Conservation (phyloP, 805 yeast species). For the Geotrichum ghanense region DNA sequence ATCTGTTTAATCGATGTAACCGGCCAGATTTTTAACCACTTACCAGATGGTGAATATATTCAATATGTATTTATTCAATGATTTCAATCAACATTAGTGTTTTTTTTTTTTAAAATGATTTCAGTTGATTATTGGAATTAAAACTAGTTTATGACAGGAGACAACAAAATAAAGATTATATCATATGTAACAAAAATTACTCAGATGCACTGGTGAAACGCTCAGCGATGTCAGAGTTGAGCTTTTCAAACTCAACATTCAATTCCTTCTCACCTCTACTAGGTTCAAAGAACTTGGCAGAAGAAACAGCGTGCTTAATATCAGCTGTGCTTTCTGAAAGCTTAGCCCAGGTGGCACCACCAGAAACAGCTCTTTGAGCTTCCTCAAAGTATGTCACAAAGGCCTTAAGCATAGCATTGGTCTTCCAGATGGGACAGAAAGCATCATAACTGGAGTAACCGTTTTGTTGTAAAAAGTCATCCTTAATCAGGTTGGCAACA, state of each 20-base stretch:
- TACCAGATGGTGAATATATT: too few relatives aligned
- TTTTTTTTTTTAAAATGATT: too few relatives aligned
- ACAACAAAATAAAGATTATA: too few relatives aligned
- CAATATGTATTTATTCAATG: too few relatives aligned
- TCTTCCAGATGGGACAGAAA: slow-evolving; percentile 99
- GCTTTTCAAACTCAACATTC: slow-evolving; percentile 62
- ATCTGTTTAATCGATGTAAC: background rate
- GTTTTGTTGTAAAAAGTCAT: slow-evolving; percentile 97
- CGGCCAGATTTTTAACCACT: background rate
- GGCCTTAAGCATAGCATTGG: slow-evolving; percentile 94
- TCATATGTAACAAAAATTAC: too few relatives aligned
- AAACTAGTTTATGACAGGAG: too few relatives aligned
- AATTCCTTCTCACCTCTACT: slow-evolving; percentile 76
- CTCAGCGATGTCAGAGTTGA: slow-evolving; percentile 68
- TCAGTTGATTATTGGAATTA: too few relatives aligned
- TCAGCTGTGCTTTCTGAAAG: slow-evolving; percentile 81
- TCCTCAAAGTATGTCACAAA: slow-evolving; percentile 88
- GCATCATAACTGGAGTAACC: slow-evolving; percentile 98
- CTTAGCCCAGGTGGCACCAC: slow-evolving; percentile 92
- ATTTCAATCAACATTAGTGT: too few relatives aligned
- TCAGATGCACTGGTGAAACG: slow-evolving; percentile 94
- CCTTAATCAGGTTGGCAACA: slow-evolving; percentile 83
- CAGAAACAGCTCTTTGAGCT: slow-evolving; percentile 92
- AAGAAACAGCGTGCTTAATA: slow-evolving; percentile 85
- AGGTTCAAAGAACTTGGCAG: slow-evolving; percentile 95